Percentiles rank a stretch among this genome's conserved stretches.
These are phyloP conservation scores for Tarenaya hassleriana DNA, from an alignment of 345 rosid genomes.

Conservation along the genomic window DNA sequence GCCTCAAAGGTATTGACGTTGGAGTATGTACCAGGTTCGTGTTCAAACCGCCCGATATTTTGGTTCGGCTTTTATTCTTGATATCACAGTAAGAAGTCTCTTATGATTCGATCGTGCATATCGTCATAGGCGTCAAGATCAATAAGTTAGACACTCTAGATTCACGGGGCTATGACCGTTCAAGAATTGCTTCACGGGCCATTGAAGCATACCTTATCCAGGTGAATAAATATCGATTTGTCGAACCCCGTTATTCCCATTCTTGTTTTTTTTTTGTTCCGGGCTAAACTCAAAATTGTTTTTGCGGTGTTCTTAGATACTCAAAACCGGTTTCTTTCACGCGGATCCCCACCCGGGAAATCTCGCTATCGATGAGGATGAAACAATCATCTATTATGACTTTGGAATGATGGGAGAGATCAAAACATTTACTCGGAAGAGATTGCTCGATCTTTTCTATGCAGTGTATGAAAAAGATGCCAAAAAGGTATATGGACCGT, in stretches of 20 bases:
- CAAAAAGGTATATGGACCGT: constrained; percentile 48
- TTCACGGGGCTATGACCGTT: constrained; percentile 52
- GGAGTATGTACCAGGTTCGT: constrained; percentile 93
- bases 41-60: constrained; percentile 23
- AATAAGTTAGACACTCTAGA: constrained; percentile 51
- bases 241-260: not conserved
- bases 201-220: constrained; percentile 92
- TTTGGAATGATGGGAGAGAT: constrained; percentile 99
- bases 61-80: constrained; percentile 8
- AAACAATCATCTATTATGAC: constrained; percentile 83
- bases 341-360: constrained; percentile 99
- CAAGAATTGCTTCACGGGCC: constrained; percentile 79
- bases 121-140: constrained; percentile 71
- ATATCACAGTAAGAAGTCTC: not conserved
- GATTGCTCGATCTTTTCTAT: constrained; percentile 84
- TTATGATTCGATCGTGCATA: constrained; percentile 8
- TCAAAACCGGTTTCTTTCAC: constrained; percentile 92
- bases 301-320: constrained; percentile 44
- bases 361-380: constrained; percentile 81
- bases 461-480: constrained; percentile 93
- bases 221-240: constrained; percentile 35
- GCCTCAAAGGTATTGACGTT: constrained; percentile 84
- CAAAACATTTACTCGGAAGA: constrained; percentile 77
- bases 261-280: not conserved
- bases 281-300: constrained; percentile 20